phyloP scores from a whole-genome alignment of 352 stramenopile species.

The Phytopythium oedochilum region DNA sequence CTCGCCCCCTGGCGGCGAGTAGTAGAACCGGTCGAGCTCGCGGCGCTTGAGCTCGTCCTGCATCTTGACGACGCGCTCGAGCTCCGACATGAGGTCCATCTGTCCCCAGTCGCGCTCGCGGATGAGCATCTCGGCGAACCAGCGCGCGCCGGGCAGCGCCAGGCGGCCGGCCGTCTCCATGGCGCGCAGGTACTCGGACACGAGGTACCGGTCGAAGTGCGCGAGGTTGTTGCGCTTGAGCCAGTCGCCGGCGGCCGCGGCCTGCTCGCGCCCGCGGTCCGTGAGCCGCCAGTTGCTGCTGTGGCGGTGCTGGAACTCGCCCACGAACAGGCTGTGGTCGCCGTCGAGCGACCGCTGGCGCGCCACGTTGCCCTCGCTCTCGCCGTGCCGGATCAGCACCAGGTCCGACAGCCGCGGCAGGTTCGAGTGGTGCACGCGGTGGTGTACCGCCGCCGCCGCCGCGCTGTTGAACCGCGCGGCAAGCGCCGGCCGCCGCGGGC shows the following conservation, averaged over 20 bases:
- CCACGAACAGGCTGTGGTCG: constrained; percentile 82
- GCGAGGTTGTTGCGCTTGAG: constrained; percentile 72
- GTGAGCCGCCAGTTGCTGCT: constrained; percentile 87
- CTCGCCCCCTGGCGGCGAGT: constrained; percentile 76
- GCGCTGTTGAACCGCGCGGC: constrained; percentile 6
- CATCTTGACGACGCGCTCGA: constrained; percentile 86
- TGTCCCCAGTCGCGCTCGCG: constrained; percentile 86
- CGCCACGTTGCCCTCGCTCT: constrained; percentile 88
- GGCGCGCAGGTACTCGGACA: constrained; percentile 84
- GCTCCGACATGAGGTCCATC: constrained; percentile 89
- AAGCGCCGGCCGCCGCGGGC: constrained; percentile 6
- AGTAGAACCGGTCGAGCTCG: constrained; percentile 86
- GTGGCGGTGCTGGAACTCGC: constrained; percentile 88
- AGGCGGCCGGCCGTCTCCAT: constrained; percentile 84
- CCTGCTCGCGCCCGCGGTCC: constrained; percentile 72
- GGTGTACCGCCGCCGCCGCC: background rate
- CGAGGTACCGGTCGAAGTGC: constrained; percentile 82
- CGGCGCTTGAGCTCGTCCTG: constrained; percentile 79
- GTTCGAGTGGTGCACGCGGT: constrained; percentile 17
- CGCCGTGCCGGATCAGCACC: constrained; percentile 86
- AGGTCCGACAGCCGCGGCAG: constrained; percentile 69
- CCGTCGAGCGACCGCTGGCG: constrained; percentile 76
- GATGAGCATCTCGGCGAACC: constrained; percentile 88
- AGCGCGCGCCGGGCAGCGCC: constrained; percentile 62
- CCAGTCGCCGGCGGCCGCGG: constrained; percentile 73